phyloP scores from a whole-genome alignment of 495 filamentous ascomycete species.

The Lineolata rhizophorae region DNA sequence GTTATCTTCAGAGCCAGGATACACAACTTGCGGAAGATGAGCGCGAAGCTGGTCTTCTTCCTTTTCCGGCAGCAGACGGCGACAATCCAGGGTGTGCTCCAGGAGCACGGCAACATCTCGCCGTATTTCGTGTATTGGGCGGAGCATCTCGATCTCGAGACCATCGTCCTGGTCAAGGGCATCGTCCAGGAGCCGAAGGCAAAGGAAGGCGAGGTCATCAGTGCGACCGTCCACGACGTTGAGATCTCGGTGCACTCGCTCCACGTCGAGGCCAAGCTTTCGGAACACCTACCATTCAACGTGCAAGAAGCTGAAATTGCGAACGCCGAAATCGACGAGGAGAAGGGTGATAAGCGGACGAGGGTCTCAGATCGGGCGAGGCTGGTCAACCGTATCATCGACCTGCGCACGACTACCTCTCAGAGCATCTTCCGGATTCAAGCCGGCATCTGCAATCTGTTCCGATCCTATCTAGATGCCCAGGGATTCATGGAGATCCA shows the following conservation, averaged over 20 bases:
- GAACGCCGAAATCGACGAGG: conserved; percentile 11
- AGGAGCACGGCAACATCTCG: conserved; percentile 31
- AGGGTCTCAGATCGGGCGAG: conserved; percentile 55
- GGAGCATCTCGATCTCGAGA: conserved; percentile 46
- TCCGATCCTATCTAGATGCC: conserved; percentile 53
- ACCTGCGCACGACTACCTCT: conserved; percentile 69
- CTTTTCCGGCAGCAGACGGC: conserved; percentile 66
- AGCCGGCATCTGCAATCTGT: conserved; percentile 58
- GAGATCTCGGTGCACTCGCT: conserved; percentile 23
- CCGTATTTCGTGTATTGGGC: conserved; percentile 43
- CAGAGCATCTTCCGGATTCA: conserved; percentile 75
- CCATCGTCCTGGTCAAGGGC: conserved; percentile 31
- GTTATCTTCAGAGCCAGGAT: conserved; percentile 65
- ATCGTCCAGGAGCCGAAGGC: conserved; percentile 26
- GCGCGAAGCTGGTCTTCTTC: conserved; percentile 80
- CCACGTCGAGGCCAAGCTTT: conserved; percentile 31
- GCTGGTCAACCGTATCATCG: conserved; percentile 74
- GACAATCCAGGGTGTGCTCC: conserved; percentile 61
- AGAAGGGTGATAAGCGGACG: conserved; percentile 18
- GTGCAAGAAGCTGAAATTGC: conserved; percentile 40
- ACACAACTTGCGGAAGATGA: conserved; percentile 71
- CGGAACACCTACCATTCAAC: conserved; percentile 36
- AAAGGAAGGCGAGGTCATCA: conserved; percentile 26
- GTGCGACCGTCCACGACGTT: conserved; percentile 18
- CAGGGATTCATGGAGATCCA: conserved; percentile 73